A percentile compares a stretch with the other conserved stretches of the same genome.
Conservation (phyloP, 1,284 basidiomycete species). For the Kalmanozyma brasiliensis region DNA sequence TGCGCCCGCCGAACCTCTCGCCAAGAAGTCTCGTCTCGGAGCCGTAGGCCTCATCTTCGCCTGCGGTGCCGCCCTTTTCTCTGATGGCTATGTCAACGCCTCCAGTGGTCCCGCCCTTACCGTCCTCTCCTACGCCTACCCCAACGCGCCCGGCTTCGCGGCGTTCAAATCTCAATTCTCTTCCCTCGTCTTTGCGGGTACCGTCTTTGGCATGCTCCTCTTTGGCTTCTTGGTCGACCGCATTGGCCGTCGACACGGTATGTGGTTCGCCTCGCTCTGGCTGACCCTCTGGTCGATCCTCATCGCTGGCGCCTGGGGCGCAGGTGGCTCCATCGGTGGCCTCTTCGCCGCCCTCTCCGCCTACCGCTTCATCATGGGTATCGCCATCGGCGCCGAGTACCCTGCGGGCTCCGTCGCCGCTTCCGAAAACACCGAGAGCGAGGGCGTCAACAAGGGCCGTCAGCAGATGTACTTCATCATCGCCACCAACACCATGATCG, state of each 20-base stretch:
- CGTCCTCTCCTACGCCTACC: conserved; percentile 49
- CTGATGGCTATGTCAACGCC: conserved; percentile 64
- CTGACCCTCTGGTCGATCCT: conserved; percentile 69
- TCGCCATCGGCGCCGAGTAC: conserved; percentile 82
- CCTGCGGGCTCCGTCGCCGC: conserved; percentile 91
- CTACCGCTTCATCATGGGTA: conserved; percentile 72
- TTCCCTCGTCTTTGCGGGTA: conserved; percentile 69
- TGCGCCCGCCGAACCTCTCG: conserved; percentile 10
- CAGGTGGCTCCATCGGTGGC: conserved; percentile 77
- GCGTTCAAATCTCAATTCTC: conserved; percentile 52
- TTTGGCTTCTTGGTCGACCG: conserved; percentile 76
- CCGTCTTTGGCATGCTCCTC: conserved; percentile 74
- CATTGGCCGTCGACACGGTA: conserved; percentile 86
- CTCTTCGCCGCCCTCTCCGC: conserved; percentile 81
- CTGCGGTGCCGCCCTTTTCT: conserved; percentile 63
- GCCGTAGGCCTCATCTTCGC: conserved; percentile 58
- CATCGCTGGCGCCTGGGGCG: conserved; percentile 82
- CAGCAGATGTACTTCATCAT: conserved; percentile 88
- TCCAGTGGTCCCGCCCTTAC: conserved; percentile 50
- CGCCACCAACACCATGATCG: conserved; percentile 78
- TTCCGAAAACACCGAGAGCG: conserved; percentile 83
- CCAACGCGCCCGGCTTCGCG: conserved; percentile 32
- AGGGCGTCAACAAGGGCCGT: conserved; percentile 78
- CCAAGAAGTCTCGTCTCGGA: conserved; percentile 33
- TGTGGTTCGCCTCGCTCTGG: conserved; percentile 72